phyloP scores from a whole-genome alignment of 495 filamentous ascomycete species.

The Xylaria venustula region DNA sequence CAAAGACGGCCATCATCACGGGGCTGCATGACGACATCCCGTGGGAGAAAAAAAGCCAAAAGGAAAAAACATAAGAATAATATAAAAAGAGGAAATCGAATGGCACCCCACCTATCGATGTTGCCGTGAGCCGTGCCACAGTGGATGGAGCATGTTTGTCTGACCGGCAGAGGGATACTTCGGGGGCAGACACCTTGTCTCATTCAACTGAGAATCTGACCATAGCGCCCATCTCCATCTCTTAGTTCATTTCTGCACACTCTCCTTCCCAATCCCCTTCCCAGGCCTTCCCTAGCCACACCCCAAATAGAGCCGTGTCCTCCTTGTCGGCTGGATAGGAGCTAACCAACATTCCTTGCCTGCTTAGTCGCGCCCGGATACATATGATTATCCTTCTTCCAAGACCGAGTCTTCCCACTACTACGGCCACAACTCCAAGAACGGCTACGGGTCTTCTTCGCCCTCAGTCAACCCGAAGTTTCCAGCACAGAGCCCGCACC shows the following conservation, averaged over 20 bases:
- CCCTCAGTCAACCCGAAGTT: constrained; percentile 51
- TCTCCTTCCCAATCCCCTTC: neutral
- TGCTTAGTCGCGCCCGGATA: constrained; percentile 49
- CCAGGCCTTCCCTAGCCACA: neutral
- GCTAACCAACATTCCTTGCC: constrained; percentile 17
- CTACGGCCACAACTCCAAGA: constrained; percentile 36
- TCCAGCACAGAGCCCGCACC: constrained; percentile 53
- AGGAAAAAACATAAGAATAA: too few species aligned
- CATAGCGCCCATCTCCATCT: constrained; percentile 14
- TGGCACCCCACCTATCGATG: constrained; percentile 1
- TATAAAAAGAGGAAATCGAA: neutral
- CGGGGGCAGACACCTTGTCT: constrained; percentile 11
- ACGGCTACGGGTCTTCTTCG: constrained; percentile 58
- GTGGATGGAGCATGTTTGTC: constrained; percentile 15
- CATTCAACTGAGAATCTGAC: constrained; percentile 7
- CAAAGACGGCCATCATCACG: constrained; percentile 13
- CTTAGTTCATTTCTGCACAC: neutral
- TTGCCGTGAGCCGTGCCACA: constrained; percentile 7
- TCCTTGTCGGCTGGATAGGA: neutral
- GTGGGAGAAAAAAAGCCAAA: too few species aligned
- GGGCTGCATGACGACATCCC: too few species aligned
- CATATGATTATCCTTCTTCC: constrained; percentile 46
- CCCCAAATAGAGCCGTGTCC: neutral
- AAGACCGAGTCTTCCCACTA: constrained; percentile 39
- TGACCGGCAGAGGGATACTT: constrained; percentile 10